phyloP scores from a whole-genome alignment of 169 alveolate genomes.

The Plasmodium yoelii region DNA sequence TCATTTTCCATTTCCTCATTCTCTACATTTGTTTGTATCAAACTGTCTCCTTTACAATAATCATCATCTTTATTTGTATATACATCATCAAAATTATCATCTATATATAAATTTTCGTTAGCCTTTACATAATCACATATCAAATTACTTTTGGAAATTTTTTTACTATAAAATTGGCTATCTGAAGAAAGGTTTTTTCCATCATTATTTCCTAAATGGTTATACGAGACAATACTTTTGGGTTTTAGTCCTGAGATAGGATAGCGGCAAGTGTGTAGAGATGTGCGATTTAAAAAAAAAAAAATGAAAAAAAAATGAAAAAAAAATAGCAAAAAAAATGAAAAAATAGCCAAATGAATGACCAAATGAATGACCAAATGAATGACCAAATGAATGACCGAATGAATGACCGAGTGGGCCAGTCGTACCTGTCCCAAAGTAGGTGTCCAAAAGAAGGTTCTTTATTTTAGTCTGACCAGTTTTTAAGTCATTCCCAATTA shows the following conservation, averaged over 20 bases:
- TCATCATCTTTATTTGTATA: slow-evolving; percentile 77
- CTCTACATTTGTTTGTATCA: neutral
- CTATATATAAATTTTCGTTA: slow-evolving; percentile 86
- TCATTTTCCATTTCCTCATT: slow-evolving; percentile 23
- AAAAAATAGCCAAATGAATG: no score
- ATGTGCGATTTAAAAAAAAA: neutral
- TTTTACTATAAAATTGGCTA: slow-evolving; percentile 89
- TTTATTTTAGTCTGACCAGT: slow-evolving; percentile 93
- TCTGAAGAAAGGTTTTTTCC: slow-evolving; percentile 90
- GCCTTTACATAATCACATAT: slow-evolving; percentile 90
- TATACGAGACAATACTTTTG: slow-evolving; percentile 90
- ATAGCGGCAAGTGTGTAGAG: neutral
- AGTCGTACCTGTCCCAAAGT: slow-evolving; percentile 69
- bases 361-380: no score
- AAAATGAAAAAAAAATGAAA: no score
- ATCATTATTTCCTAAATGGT: slow-evolving; percentile 94
- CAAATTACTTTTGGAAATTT: slow-evolving; percentile 91
- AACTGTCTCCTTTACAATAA: slow-evolving; percentile 81
- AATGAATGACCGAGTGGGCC: no score
- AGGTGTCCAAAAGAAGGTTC: slow-evolving; percentile 89
- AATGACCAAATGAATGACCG: no score
- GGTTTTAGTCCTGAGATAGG: slow-evolving; percentile 88
- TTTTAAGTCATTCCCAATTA: slow-evolving; percentile 94
- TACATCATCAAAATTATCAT: slow-evolving; percentile 66
- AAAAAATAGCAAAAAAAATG: no score